phyloP scores from a whole-genome alignment of 2,329 filamentous ascomycete genomes.

The Metarhizium brunneum region DNA sequence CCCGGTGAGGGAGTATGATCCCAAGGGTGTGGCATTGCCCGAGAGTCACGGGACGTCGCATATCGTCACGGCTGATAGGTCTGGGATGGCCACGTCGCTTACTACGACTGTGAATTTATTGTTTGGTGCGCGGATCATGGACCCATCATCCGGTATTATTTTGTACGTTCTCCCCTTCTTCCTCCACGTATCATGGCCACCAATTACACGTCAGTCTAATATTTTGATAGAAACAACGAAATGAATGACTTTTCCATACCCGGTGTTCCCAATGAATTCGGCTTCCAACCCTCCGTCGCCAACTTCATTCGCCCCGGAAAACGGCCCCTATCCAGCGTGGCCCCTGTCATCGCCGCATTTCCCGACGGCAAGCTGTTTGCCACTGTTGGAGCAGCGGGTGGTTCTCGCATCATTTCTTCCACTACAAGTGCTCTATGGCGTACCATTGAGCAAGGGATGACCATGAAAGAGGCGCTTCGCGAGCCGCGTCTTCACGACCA shows the following conservation, averaged over 20 bases:
- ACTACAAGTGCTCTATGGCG: conserved; percentile 68
- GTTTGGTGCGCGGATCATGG: conserved; percentile 72
- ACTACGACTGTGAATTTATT: conserved; percentile 85
- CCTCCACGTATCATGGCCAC: neutral
- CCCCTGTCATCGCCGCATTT: conserved; percentile 64
- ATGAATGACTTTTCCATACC: conserved; percentile 84
- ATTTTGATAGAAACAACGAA: conserved; percentile 43
- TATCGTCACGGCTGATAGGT: conserved; percentile 59
- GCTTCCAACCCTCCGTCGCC: conserved; percentile 66
- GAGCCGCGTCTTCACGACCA: conserved; percentile 73
- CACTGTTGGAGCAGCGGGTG: conserved; percentile 67
- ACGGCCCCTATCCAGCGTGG: conserved; percentile 74
- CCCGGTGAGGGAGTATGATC: conserved; percentile 66
- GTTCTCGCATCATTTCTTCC: conserved; percentile 72
- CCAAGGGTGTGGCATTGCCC: conserved; percentile 53
- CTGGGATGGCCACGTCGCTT: conserved; percentile 67
- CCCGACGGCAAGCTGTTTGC: conserved; percentile 57
- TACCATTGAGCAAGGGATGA: conserved; percentile 55
- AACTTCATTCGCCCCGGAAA: conserved; percentile 80
- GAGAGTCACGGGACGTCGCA: conserved; percentile 69
- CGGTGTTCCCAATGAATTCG: conserved; percentile 67
- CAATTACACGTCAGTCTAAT: conserved; percentile 6
- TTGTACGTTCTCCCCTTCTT: conserved; percentile 31
- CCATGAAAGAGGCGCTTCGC: conserved; percentile 51
- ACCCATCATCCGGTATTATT: conserved; percentile 74